Evolutionary conservation across 768 basidiomycete genomes (phyloP), one percentile per base, ranked within the genome.

Genomic region (Lentinula raphanica): DNA sequence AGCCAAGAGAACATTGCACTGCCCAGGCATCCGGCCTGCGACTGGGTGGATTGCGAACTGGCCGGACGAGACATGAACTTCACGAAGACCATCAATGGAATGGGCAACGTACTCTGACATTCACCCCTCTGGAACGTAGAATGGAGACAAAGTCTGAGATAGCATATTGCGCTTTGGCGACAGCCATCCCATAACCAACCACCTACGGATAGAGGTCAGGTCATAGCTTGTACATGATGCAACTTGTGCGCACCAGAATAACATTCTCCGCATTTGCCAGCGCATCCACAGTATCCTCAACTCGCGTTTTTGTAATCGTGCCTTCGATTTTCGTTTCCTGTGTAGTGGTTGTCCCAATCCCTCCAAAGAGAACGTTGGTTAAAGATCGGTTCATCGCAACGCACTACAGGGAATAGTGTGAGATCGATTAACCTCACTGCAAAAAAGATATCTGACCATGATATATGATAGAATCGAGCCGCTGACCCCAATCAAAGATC

Each of bases 391-490:
- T 94, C 92, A 94, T 94, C 15, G 92, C 92, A 58, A 92, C 86
- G 66, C 92, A 94, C 92, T 94, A 46, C 51, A 44, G 25, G 56
- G 55, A 60, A 59, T 21, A 25, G n/a, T 4, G 15, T 13, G 15
- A 13, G 23, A 53, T 61, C 28, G 58, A 50, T 9, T 15, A 38
- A 23, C 42, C 9, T 42, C 28, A 17, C 46, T 48, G 39, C 21
- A 31, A 42, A 17, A 21, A 21, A 15, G 50, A 56, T 35, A 27
- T 59, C 81, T 62, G 64, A 91, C 92, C 92, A 94, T 94, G 67
- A 94, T 93, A 64, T 94, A 94, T 11, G 90, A 92, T 49, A 94
- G 79, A 66, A 94, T 94, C 13, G 90, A 92, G 49, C 92, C 92
- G 70, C 88, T 90, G 67, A 94, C 92, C 38, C 92, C 92, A 59